Evolutionary conservation across 2,329 filamentous ascomycete species (phyloP), one percentile per base, ranked within the genome.

Genomic region (Ilyonectria robusta): DNA sequence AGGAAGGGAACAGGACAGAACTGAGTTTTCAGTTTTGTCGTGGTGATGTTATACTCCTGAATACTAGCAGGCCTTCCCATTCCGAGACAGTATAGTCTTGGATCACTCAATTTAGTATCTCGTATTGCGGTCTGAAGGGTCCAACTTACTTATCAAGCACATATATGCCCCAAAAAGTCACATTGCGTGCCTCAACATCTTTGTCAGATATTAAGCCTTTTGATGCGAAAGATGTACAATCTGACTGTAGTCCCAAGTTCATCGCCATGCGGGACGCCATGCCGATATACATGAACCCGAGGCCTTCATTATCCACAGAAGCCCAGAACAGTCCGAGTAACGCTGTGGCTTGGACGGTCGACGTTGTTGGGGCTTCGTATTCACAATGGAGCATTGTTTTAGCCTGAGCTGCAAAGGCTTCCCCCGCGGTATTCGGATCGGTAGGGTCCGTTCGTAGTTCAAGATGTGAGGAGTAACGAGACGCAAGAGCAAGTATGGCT

Each of bases 221-320:
- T 1, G 59, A 31, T 33, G 59, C 62, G 53, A 40, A 58, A 2
- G 48, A 58, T 29, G 81, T 15, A 78, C 81, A 31, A 77, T 68
- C 66, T 1, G 50, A 56, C 37, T 69, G 67, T 21, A 69, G 35
- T 13, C 67, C 67, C 7, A 69, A 42, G 21, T 69, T 69, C 48
- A 63, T 56, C 3, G 67, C 67, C 67, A 69, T 69, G 4, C 67
- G 42, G 4, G 64, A 54, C 10, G 67, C 59, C 54, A 67, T 63
- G 31, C 67, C 67, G 26, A 54, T 58, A 9, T 66, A 62, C 54
- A 66, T 55, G 17, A 51, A 66, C 2, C 58, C 63, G 19, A 62
- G 58, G 1, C 51, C 58, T 35, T 66, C 64, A 3, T 54, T 66
- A 19, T 66, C 64, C n/a, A 59, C 47, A 7, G 59, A 56, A 10